phyloP scores from a whole-genome alignment of 805 yeast species.

The Zygoascus tannicola region DNA sequence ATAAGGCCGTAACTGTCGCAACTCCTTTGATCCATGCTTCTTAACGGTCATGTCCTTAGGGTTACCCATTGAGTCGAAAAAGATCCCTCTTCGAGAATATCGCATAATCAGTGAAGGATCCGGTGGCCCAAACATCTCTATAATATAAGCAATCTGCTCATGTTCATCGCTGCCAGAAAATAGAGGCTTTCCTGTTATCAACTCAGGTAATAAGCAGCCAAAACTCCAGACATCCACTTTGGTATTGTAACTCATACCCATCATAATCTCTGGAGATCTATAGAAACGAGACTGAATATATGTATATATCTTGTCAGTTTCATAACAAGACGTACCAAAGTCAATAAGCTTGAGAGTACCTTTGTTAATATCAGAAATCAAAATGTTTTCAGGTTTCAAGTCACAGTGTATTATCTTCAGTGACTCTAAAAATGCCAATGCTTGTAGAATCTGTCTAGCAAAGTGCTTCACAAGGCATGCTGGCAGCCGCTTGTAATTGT shows the following conservation, averaged over 20 bases:
- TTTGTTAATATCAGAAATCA: conserved; percentile 39
- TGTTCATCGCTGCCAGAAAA: conserved; percentile 90
- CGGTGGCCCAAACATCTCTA: conserved; percentile 87
- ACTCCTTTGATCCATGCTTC: conserved; percentile 13
- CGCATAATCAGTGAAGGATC: conserved; percentile 32
- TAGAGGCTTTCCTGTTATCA: conserved; percentile 86
- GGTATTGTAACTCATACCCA: conserved; percentile 81
- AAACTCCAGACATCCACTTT: conserved; percentile 97
- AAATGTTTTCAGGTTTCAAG: conserved; percentile 75
- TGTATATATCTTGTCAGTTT: conserved; percentile 78
- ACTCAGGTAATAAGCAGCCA: conserved; percentile 94
- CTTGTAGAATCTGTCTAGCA: conserved; percentile 47
- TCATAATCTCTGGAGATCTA: conserved; percentile 91
- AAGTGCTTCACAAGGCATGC: conserved; percentile 32
- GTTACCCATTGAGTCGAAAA: conserved; percentile 30
- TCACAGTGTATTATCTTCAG: conserved; percentile 69
- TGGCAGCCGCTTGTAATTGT: conserved; percentile 29
- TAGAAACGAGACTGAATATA: conserved; percentile 94
- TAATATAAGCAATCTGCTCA: conserved; percentile 81
- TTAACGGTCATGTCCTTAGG: conserved; percentile 19
- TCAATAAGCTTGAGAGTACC: conserved; percentile 63
- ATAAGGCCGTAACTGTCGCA: conserved; percentile 20
- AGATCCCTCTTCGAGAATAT: conserved; percentile 30
- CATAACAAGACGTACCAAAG: conserved; percentile 51
- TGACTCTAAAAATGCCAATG: conserved; percentile 50